These are phyloP conservation scores for Russula sp. DNA, from an alignment of 768 basidiomycete genomes.

Conservation along the genomic window DNA sequence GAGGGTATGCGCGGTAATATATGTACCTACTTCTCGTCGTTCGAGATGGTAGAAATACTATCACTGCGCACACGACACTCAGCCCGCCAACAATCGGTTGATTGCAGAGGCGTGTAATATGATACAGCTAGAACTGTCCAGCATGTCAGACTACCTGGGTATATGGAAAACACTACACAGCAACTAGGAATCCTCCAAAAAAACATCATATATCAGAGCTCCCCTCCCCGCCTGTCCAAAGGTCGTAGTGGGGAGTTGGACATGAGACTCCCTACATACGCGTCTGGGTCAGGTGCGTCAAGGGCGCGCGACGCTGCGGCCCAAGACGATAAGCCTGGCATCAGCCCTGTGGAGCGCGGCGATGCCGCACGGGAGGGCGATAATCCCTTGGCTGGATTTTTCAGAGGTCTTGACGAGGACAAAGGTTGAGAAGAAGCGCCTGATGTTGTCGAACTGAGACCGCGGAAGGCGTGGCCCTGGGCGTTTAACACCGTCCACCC, in stretches of 20 bases:
- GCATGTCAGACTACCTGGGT: background rate
- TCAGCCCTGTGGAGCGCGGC: conserved; percentile 25
- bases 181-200: background rate
- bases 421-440: conserved; percentile 16
- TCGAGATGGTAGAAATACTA: background rate
- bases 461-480: conserved; percentile 28
- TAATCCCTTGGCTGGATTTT: conserved; percentile 14
- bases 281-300: conserved; percentile 21
- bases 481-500: conserved; percentile 29
- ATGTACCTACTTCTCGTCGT: background rate
- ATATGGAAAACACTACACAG: background rate
- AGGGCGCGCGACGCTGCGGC: conserved; percentile 24
- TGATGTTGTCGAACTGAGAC: conserved; percentile 27
- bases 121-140: background rate
- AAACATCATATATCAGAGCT: background rate
- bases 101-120: background rate
- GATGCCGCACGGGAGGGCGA: conserved; percentile 24
- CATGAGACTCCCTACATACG: conserved; percentile 11
- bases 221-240: conserved; percentile 1
- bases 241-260: background rate
- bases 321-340: conserved; percentile 34
- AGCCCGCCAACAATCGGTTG: background rate
- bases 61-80: background rate
- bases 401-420: background rate
- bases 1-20: conserved; percentile 27